A percentile compares a stretch with the other conserved stretches of the same genome.
Conservation (phyloP, 2,329 filamentous ascomycete species). For the Trichoderma sp. region DNA sequence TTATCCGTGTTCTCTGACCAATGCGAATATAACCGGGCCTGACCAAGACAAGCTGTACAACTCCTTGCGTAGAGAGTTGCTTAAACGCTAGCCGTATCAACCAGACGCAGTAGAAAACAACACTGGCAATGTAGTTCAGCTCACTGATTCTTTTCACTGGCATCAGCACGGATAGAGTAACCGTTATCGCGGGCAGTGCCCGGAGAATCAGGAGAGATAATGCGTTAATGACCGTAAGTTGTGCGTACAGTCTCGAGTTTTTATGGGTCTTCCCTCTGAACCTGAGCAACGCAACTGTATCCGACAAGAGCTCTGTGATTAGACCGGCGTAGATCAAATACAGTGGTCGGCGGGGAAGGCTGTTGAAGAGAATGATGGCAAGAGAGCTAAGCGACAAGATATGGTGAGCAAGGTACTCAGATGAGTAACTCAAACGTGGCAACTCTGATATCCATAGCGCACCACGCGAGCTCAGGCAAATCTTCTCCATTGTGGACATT, state of each 20-base stretch:
- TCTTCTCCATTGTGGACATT: not conserved
- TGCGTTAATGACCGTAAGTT: not conserved
- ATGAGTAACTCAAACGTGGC: not conserved
- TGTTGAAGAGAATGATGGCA: not conserved
- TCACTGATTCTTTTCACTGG: not conserved
- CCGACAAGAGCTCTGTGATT: not conserved
- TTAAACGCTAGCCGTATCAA: not conserved
- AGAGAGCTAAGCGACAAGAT: not conserved
- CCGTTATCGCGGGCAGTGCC: not conserved
- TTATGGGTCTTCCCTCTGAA: not conserved
- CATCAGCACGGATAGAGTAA: not conserved
- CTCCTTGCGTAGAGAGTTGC: not conserved
- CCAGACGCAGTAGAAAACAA: not conserved
- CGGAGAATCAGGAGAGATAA: not conserved
- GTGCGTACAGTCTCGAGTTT: not conserved
- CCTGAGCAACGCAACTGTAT: not conserved
- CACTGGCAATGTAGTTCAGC: not conserved
- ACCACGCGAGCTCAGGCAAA: not conserved
- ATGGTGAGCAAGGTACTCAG: not conserved
- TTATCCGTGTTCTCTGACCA: not conserved
- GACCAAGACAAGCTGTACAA: not conserved
- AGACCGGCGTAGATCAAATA: not conserved
- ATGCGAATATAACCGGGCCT: not conserved
- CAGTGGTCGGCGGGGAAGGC: not conserved
- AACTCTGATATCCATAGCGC: not conserved